Evolutionary conservation across 768 basidiomycete genomes (phyloP).

Genomic region (Clitopilus passeckerianus): DNA sequence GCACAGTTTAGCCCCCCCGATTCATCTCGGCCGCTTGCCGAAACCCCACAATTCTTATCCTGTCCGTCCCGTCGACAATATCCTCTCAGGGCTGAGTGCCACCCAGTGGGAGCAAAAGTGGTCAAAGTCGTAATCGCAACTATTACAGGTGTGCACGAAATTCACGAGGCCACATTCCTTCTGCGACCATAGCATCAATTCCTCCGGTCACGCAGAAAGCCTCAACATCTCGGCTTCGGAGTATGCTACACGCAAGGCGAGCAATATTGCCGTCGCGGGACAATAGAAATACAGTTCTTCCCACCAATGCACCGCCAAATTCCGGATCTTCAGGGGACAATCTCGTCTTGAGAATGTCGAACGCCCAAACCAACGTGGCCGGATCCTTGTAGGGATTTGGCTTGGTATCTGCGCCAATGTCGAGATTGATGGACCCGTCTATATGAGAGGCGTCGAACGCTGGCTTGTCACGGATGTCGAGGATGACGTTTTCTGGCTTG

Average conservation of each 20-base stretch:
- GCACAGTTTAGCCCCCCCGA: too few relatives aligned
- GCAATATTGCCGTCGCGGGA: constrained; percentile 16
- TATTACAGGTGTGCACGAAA: constrained; percentile 1
- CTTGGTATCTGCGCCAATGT: constrained; percentile 7
- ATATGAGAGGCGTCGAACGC: constrained; percentile 13
- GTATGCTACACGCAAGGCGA: constrained; percentile 15
- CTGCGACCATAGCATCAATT: not conserved
- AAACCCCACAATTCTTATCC: too few relatives aligned
- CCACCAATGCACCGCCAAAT: constrained; percentile 10
- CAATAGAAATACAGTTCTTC: constrained; percentile 10
- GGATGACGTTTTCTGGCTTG: constrained; percentile 3
- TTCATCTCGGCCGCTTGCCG: too few relatives aligned
- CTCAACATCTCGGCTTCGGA: constrained; percentile 7
- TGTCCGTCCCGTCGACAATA: too few relatives aligned
- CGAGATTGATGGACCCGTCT: constrained; percentile 11
- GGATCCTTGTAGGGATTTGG: constrained; percentile 19
- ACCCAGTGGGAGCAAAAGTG: too few relatives aligned
- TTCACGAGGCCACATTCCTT: constrained; percentile 1
- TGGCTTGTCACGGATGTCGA: constrained; percentile 13
- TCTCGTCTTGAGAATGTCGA: constrained; percentile 10
- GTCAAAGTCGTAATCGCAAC: too few relatives aligned
- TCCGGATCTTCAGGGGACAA: constrained; percentile 9
- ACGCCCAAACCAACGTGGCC: constrained; percentile 15
- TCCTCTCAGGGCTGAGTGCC: too few relatives aligned
- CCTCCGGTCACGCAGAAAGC: constrained; percentile 4